Conservation (phyloP, 139 green algal genomes). For the Raphidocelis subcapitata region DNA sequence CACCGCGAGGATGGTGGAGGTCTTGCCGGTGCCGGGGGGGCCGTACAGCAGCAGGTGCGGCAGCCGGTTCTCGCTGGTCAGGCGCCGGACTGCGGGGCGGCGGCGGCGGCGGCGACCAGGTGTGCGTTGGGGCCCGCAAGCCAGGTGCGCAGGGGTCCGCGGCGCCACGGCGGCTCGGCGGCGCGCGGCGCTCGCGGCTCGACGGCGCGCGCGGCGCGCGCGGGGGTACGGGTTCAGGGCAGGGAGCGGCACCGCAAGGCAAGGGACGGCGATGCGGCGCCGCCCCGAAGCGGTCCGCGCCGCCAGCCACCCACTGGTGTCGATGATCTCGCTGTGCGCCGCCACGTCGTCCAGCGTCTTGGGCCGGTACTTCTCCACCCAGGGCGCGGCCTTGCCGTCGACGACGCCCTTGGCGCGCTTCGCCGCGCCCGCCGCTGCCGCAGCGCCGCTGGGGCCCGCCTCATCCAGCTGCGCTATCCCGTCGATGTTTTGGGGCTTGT, state of each 20-base stretch:
- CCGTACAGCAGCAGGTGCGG: slow-evolving; percentile 98
- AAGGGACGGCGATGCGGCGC: too few relatives aligned
- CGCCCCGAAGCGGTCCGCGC: too few relatives aligned
- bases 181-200: too few relatives aligned
- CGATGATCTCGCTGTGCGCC: slow-evolving; percentile 96
- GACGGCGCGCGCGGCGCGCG: too few relatives aligned
- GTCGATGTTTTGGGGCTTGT: not conserved
- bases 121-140: too few relatives aligned
- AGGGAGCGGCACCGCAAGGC: too few relatives aligned
- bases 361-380: slow-evolving; percentile 97
- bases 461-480: not conserved
- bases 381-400: slow-evolving; percentile 44
- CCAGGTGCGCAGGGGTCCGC: too few relatives aligned
- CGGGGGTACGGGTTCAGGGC: too few relatives aligned
- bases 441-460: not conserved
- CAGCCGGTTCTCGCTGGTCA: slow-evolving; percentile 82
- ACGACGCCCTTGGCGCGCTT: not conserved
- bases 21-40: slow-evolving; percentile 98
- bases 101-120: too few relatives aligned
- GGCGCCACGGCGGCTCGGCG: too few relatives aligned
- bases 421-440: not conserved
- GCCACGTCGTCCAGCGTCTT: slow-evolving; percentile 91
- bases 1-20: slow-evolving; percentile 92
- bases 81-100: slow-evolving; percentile 72
- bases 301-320: too few relatives aligned